Conservation (phyloP, 1,284 basidiomycete genomes). For the Cutaneotrichosporon sp. region DNA sequence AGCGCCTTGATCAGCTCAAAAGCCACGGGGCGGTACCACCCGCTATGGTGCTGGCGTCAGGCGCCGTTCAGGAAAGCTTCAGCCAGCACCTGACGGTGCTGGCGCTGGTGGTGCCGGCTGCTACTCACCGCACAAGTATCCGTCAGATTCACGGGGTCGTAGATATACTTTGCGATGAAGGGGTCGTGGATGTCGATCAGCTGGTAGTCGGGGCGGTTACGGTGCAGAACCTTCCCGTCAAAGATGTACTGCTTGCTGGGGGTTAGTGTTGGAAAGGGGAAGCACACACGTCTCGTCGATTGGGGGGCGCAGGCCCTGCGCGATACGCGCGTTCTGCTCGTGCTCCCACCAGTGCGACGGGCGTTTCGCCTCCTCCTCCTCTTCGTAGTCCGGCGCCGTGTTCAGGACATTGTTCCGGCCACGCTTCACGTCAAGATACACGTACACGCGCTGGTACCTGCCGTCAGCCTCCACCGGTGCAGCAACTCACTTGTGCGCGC, state of each 20-base stretch:
- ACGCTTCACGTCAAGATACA: conserved; percentile 45
- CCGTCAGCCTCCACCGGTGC: not conserved
- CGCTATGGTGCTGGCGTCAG: conserved; percentile 38
- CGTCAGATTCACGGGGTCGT: conserved; percentile 61
- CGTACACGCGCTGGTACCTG: conserved; percentile 78
- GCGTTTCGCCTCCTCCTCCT: conserved; percentile 23
- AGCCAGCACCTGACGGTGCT: not conserved
- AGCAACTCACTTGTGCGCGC: conserved; percentile 63
- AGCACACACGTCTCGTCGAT: conserved; percentile 30
- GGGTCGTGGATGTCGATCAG: conserved; percentile 85
- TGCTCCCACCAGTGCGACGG: conserved; percentile 31
- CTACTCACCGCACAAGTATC: conserved; percentile 61
- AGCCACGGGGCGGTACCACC: conserved; percentile 72
- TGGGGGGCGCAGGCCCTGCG: conserved; percentile 28
- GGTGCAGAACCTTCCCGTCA: conserved; percentile 71
- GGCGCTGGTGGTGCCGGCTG: too few species aligned
- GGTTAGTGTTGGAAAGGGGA: not conserved
- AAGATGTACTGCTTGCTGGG: conserved; percentile 65
- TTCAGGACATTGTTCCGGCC: conserved; percentile 23
- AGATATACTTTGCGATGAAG: conserved; percentile 70
- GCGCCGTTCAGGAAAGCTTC: too few species aligned
- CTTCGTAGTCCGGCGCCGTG: conserved; percentile 23
- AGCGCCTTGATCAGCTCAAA: conserved; percentile 77
- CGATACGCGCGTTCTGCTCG: conserved; percentile 30
- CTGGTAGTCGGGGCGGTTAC: conserved; percentile 84